phyloP scores from a whole-genome alignment of 1,284 basidiomycete species.

The Puccinia horiana region DNA sequence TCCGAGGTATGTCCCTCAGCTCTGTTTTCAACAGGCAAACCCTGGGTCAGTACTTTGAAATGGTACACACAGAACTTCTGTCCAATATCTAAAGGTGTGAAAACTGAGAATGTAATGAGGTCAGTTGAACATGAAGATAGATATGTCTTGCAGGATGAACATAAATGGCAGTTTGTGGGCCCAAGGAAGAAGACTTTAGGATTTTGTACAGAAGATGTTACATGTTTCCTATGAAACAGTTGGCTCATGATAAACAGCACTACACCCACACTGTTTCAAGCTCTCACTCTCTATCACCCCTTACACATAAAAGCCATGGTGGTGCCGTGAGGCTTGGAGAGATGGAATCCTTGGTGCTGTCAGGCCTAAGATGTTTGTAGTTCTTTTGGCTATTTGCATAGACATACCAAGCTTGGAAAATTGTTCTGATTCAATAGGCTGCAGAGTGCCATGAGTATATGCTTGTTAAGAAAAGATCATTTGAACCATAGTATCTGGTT shows the following conservation, averaged over 20 bases:
- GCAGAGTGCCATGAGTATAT: neutral
- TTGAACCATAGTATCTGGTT: neutral
- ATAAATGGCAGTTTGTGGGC: neutral
- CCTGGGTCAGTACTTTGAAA: slow-evolving; percentile 9
- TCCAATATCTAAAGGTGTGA: neutral
- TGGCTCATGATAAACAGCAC: neutral
- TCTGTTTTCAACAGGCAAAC: neutral
- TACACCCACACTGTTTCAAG: neutral
- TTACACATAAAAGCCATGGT: neutral
- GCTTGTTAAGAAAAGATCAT: neutral
- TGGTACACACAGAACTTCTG: neutral
- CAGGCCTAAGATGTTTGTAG: too few species aligned
- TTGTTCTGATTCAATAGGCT: neutral
- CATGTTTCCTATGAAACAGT: slow-evolving; percentile 3
- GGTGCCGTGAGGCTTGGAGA: slow-evolving; percentile 2
- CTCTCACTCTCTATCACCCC: neutral
- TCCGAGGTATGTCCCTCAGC: neutral
- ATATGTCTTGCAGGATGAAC: neutral
- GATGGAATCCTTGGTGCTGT: neutral
- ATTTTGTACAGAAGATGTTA: neutral
- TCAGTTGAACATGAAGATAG: neutral
- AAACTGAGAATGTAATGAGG: neutral
- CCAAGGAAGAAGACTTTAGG: neutral
- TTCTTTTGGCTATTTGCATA: too few species aligned
- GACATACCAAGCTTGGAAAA: neutral